A percentile compares a stretch with the other conserved stretches of the same genome.
phyloP scores from a whole-genome alignment of 1,284 basidiomycete species.

The Ceratobasidium theobromae region DNA sequence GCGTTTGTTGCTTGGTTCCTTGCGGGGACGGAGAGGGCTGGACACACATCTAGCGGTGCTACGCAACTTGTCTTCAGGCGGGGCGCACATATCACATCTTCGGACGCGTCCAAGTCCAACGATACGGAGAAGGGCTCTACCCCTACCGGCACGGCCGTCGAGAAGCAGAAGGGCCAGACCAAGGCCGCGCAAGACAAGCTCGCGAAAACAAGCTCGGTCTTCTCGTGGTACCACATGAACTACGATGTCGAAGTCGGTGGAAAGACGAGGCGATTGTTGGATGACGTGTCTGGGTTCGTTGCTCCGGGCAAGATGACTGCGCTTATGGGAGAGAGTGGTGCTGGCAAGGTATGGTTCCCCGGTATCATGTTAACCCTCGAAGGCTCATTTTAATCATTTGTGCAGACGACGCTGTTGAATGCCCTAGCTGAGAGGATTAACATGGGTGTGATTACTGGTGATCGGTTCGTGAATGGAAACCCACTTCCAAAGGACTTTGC shows the following conservation, averaged over 20 bases:
- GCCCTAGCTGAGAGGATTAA: slow-evolving; percentile 78
- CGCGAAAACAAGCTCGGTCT: slow-evolving; percentile 42
- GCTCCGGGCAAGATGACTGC: slow-evolving; percentile 77
- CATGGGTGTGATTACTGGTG: slow-evolving; percentile 78
- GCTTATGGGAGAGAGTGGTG: slow-evolving; percentile 70
- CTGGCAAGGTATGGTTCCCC: slow-evolving; percentile 44
- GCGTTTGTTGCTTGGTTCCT: slow-evolving; percentile 54
- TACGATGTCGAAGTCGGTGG: slow-evolving; percentile 64
- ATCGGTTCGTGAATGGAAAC: slow-evolving; percentile 76
- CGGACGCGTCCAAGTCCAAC: not conserved
- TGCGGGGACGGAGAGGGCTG: slow-evolving; percentile 51
- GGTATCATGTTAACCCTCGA: no score
- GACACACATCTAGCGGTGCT: not conserved
- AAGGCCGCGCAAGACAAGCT: slow-evolving; percentile 4
- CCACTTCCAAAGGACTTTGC: slow-evolving; percentile 73
- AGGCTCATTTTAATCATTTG: not conserved
- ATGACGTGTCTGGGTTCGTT: slow-evolving; percentile 82
- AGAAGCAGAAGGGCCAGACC: slow-evolving; percentile 4
- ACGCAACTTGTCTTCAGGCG: slow-evolving; percentile 16
- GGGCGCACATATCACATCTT: slow-evolving; percentile 10
- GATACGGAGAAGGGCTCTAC: slow-evolving; percentile 4
- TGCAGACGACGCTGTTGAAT: slow-evolving; percentile 76
- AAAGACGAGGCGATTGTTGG: slow-evolving; percentile 61
- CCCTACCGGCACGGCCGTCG: not conserved
- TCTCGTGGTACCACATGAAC: slow-evolving; percentile 63